A percentile compares a stretch with the other conserved stretches of the same genome.
Evolutionary conservation across 441 rosid genomes (phyloP).

Genomic region (Cnidoscolus chayamansa): DNA sequence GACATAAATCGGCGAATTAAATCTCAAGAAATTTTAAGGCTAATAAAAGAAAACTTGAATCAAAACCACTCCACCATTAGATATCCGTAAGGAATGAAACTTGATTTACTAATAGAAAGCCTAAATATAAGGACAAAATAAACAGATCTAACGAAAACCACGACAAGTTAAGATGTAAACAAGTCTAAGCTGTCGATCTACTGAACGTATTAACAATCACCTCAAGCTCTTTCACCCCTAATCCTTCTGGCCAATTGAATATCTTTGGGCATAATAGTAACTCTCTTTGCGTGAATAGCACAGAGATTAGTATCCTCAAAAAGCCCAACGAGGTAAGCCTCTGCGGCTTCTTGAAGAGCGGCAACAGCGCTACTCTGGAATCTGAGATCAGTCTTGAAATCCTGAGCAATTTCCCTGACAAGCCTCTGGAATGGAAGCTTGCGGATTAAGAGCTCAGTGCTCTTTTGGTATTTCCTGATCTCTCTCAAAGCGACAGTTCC

Average conservation of each 20-base stretch:
- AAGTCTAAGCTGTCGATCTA: background rate
- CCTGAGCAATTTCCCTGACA: slow-evolving; percentile 35
- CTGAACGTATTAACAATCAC: background rate
- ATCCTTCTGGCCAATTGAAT: slow-evolving; percentile 31
- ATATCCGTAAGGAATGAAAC: background rate
- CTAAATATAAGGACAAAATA: background rate
- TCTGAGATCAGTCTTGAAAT: slow-evolving; percentile 32
- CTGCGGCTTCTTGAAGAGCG: too few relatives aligned
- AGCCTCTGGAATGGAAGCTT: slow-evolving; percentile 21
- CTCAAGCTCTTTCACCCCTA: slow-evolving; percentile 33
- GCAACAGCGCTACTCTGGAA: slow-evolving; percentile 28
- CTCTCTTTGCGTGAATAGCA: slow-evolving; percentile 11
- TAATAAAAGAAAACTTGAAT: background rate
- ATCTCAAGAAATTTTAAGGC: too few relatives aligned
- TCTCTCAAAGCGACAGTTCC: too few relatives aligned
- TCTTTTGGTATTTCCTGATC: too few relatives aligned
- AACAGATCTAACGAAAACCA: slow-evolving; percentile 7
- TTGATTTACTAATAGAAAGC: background rate
- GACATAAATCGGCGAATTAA: too few relatives aligned
- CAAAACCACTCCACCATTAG: background rate
- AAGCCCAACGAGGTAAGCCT: too few relatives aligned
- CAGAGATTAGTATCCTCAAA: too few relatives aligned
- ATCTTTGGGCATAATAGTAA: slow-evolving; percentile 35
- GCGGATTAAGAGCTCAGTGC: too few relatives aligned
- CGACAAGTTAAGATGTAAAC: background rate